Percentiles rank a stretch among this genome's conserved stretches.
Conservation (phyloP, 345 rosid genomes). For the Lepidium aucheri region DNA sequence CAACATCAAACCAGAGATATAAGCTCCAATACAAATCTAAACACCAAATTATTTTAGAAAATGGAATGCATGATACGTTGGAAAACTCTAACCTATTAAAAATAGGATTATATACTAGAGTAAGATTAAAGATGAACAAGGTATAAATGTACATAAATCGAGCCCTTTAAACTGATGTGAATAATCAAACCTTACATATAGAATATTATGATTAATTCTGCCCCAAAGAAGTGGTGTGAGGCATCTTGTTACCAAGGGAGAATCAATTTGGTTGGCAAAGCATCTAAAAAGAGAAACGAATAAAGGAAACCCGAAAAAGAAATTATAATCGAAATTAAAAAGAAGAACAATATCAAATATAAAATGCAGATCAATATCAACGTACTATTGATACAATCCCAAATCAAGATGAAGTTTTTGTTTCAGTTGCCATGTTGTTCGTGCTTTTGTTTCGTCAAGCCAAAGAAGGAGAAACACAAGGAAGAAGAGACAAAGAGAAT, state of each 20-base stretch:
- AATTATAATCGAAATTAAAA: neutral
- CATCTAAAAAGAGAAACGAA: slow-evolving; percentile 28
- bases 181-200: neutral
- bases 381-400: neutral
- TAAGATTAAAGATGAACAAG: neutral
- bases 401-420: slow-evolving; percentile 47
- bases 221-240: neutral
- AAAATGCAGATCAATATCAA: neutral
- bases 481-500: slow-evolving; percentile 28
- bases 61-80: neutral
- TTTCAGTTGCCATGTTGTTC: slow-evolving; percentile 46
- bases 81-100: neutral
- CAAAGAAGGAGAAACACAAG: slow-evolving; percentile 41
- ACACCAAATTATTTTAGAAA: neutral
- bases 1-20: too few relatives aligned
- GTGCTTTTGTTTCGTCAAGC: slow-evolving; percentile 40
- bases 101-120: neutral
- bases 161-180: neutral
- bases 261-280: slow-evolving; percentile 25
- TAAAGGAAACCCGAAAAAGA: neutral
- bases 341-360: neutral
- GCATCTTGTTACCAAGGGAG: slow-evolving; percentile 25
- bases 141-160: neutral
- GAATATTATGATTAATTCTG: neutral
- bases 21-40: neutral